Percentiles rank a stretch among this genome's conserved stretches.
These are phyloP conservation scores for Xylaria scruposa DNA, from an alignment of 495 filamentous ascomycete genomes.

Conservation along the genomic window DNA sequence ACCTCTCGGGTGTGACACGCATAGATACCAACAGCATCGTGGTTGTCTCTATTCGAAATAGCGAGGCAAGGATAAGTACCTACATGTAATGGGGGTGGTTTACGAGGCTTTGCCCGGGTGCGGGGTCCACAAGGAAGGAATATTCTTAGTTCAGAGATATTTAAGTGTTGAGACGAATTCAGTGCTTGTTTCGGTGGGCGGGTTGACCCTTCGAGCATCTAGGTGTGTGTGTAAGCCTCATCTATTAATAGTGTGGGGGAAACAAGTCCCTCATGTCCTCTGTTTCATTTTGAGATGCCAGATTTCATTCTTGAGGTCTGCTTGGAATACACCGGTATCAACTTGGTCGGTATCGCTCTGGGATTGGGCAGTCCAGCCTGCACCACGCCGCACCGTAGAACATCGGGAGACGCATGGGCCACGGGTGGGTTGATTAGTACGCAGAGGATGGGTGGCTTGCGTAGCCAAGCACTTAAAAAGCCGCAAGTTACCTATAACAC, in stretches of 20 bases:
- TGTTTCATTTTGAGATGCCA: neutral
- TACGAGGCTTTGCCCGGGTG: neutral
- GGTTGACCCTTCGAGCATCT: neutral
- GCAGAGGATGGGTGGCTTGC: constrained; percentile 3
- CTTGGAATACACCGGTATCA: neutral
- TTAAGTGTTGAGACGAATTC: neutral
- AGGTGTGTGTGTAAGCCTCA: constrained; percentile 3
- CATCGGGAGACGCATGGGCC: constrained; percentile 10
- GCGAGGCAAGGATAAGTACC: neutral
- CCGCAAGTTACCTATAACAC: neutral
- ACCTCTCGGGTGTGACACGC: neutral
- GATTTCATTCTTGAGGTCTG: neutral
- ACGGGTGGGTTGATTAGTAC: neutral
- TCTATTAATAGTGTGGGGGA: constrained; percentile 18
- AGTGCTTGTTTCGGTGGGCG: neutral
- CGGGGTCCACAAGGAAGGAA: constrained; percentile 7
- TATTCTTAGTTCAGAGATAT: neutral
- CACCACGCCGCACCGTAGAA: neutral
- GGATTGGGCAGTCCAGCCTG: neutral
- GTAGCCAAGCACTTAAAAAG: constrained; percentile 20
- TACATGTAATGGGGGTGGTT: neutral
- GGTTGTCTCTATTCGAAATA: neutral
- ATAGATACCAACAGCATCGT: neutral
- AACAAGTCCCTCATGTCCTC: neutral
- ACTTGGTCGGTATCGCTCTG: neutral